phyloP scores from a whole-genome alignment of 495 filamentous ascomycete genomes.

The Lasiosphaeria miniovina region DNA sequence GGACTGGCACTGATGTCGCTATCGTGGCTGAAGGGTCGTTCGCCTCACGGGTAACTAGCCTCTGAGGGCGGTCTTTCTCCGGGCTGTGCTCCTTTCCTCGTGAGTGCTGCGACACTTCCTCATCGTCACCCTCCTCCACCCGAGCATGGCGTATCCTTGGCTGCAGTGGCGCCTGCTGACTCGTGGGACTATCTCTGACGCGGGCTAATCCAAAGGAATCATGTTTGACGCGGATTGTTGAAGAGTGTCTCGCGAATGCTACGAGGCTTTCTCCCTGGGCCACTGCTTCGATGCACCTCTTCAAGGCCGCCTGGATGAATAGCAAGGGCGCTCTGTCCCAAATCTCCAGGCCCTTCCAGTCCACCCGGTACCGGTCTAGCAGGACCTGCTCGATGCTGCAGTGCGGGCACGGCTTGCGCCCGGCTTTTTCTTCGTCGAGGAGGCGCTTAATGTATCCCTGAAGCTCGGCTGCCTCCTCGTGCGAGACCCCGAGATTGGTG shows the following conservation, averaged over 20 bases:
- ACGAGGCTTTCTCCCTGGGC: background rate
- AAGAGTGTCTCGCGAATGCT: background rate
- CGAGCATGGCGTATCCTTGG: background rate
- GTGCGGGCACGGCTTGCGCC: background rate
- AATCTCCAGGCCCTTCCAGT: slow-evolving; percentile 8
- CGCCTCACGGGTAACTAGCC: too few species aligned
- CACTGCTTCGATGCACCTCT: slow-evolving; percentile 9
- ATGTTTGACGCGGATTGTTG: too few species aligned
- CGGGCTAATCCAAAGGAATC: too few species aligned
- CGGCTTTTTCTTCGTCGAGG: slow-evolving; percentile 12
- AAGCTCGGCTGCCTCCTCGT: slow-evolving; percentile 16
- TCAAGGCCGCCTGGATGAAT: slow-evolving; percentile 2
- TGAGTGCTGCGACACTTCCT: background rate
- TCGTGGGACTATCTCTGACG: too few species aligned
- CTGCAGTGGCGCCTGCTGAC: too few species aligned
- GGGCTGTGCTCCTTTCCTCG: background rate
- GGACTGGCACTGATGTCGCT: too few species aligned
- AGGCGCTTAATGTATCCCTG: slow-evolving; percentile 22
- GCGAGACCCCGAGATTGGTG: slow-evolving; percentile 10
- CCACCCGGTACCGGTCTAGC: background rate
- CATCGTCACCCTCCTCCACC: background rate
- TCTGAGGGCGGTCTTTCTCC: background rate
- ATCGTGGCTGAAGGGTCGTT: too few species aligned
- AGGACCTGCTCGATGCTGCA: slow-evolving; percentile 9
- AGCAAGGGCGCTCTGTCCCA: slow-evolving; percentile 2